Evolutionary conservation across 129 eudicot genomes (phyloP), one percentile per base, ranked within the genome.

Genomic region (Gnaphalium uliginosum): DNA sequence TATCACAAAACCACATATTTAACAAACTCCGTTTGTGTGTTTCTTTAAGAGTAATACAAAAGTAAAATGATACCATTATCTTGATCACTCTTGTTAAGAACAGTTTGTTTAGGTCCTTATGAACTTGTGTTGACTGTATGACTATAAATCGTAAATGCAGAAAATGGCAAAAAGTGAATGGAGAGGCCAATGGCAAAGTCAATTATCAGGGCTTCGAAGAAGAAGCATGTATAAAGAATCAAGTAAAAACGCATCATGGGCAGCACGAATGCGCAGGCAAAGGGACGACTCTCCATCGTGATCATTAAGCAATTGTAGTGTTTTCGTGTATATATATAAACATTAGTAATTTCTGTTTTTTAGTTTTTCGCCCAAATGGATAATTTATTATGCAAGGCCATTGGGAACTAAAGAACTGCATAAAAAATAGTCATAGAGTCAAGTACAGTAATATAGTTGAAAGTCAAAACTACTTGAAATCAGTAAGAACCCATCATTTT

Each of bases 181-280:
- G 98, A 86, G 86, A 57, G 83, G 60, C 21, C 89, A 86, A 5
- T 93, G 98, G 98, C 89, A 86, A 72, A 68, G 80, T 67, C 98
- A 93, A 68, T 57, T 93, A 69, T 93, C 97, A 19, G 88, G 69
- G 62, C 87, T 93, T n/a, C 80, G 87, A 82, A 86, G 69, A 71
- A 86, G 96, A 85, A 90, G 97, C 74, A 74, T 60, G 86, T 26
- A 85, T 76, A 90, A 84, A 77, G 90, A 86, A n/a, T n/a, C 77
- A 1, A 61, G 74, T 29, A 81, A 76, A 35, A 86, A 68, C 51
- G 77, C 84, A 87, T 93, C 98, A 4, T 93, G 98, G 98, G 98
- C 84, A 72, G 93, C 92, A 33, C 84, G 86, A 21, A 82, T 93
- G 90, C 96, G 98, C 29, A 75, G 72, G 82, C 83, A 88, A 82